Evolutionary conservation across 345 rosid genomes (phyloP).

Genomic region (Murraya paniculata): DNA sequence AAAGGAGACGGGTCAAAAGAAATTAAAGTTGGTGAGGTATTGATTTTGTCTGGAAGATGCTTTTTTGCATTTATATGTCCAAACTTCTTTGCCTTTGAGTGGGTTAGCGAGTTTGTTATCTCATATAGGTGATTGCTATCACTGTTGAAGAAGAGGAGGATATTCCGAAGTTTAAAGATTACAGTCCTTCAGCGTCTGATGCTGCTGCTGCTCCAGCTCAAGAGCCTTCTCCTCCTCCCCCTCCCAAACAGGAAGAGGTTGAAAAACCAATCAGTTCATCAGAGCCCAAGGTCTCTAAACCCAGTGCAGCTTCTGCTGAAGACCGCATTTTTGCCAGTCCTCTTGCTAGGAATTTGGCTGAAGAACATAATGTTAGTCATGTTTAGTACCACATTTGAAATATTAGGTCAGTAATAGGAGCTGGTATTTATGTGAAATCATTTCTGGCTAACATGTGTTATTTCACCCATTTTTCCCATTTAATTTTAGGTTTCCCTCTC

Average conservation of each 20-base stretch:
- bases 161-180: conserved; percentile 81
- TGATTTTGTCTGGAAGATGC: conserved; percentile 2
- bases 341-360: conserved; percentile 85
- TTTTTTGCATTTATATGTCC: background rate
- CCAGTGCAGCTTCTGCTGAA: conserved; percentile 43
- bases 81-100: background rate
- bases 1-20: conserved; percentile 86
- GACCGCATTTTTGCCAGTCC: conserved; percentile 93
- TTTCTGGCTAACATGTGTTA: conserved; percentile 10
- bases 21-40: conserved; percentile 96
- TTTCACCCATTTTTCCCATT: conserved; percentile 1
- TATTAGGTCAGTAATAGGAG: background rate
- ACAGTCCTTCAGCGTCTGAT: conserved; percentile 57
- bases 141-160: conserved; percentile 93
- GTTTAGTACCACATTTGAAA: background rate
- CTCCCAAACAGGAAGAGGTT: conserved; percentile 57
- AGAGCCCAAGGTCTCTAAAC: conserved; percentile 58
- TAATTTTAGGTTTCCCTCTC: conserved; percentile 65
- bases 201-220: conserved; percentile 39
- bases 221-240: conserved; percentile 54
- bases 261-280: conserved; percentile 55
- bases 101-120: background rate
- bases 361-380: conserved; percentile 65
- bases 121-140: conserved; percentile 66
- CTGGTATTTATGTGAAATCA: background rate